Percentiles rank a stretch among this genome's conserved stretches.
Evolutionary conservation across 177 flowering plant genomes (phyloP).

Genomic region (Vitis hybrid): DNA sequence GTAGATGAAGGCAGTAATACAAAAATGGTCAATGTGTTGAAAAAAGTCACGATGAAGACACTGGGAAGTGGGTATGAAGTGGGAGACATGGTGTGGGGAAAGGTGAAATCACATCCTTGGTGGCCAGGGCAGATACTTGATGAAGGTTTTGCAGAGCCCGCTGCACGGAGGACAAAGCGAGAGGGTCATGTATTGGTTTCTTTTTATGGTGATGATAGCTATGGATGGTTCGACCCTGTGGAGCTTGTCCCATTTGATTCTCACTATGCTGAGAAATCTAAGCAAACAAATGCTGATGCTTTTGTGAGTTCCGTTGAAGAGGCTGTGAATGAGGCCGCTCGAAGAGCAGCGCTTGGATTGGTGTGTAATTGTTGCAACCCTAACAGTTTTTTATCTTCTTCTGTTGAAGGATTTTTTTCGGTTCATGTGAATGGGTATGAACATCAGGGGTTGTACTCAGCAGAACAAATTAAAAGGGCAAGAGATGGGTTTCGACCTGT

Average conservation of each 20-base stretch:
- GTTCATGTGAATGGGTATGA: conserved; percentile 11
- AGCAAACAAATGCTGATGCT: background rate
- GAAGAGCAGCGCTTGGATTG: conserved; percentile 5
- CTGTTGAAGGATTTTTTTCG: conserved; percentile 3
- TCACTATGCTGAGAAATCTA: conserved; percentile 6
- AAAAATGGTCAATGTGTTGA: background rate
- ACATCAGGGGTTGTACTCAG: conserved; percentile 3
- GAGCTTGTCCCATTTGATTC: conserved; percentile 11
- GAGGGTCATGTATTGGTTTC: conserved; percentile 15
- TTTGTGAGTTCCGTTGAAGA: conserved; percentile 16
- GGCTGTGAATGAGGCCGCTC: conserved; percentile 6
- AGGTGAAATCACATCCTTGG: conserved; percentile 16
- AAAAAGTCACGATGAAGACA: background rate
- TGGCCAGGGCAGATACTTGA: conserved; percentile 18
- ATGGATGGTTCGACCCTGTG: conserved; percentile 13
- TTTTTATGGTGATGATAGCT: conserved; percentile 17
- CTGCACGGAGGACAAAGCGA: background rate
- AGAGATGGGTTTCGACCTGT: conserved; percentile 4
- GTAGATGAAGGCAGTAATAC: no score
- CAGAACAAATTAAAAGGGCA: background rate
- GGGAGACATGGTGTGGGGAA: conserved; percentile 20
- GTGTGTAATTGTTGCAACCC: conserved; percentile 6
- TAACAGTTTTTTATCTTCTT: background rate
- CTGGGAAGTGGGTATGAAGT: conserved; percentile 7
- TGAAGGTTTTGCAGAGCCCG: conserved; percentile 11